Conservation (phyloP, 2,329 filamentous ascomycete genomes). For the Neofusicoccum sp. region DNA sequence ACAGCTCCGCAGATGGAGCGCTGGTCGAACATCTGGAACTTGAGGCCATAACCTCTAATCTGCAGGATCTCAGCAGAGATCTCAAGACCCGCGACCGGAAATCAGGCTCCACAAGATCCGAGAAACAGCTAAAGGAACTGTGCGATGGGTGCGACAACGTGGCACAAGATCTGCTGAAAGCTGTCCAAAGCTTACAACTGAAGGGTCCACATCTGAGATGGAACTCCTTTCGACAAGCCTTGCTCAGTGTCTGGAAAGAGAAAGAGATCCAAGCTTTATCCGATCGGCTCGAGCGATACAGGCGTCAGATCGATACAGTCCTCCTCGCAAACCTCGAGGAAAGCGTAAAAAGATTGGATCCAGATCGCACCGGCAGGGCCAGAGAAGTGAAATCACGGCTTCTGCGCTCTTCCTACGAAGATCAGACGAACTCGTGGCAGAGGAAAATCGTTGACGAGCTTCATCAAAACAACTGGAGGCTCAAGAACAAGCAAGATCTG, state of each 20-base stretch:
- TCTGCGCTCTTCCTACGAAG: not conserved
- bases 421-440: not conserved
- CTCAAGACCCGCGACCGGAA: not conserved
- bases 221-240: not conserved
- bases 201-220: not conserved
- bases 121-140: not conserved
- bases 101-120: not conserved
- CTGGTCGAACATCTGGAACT: not conserved
- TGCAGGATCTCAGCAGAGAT: not conserved
- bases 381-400: no score
- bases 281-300: not conserved
- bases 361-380: no score
- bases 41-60: not conserved
- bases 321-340: slow-evolving; percentile 20
- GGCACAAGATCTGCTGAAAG: not conserved
- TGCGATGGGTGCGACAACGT: not conserved
- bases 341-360: not conserved
- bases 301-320: slow-evolving; percentile 19
- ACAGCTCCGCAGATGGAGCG: not conserved
- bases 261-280: not conserved
- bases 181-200: not conserved
- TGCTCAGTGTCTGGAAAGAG: not conserved
- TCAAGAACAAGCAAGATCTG: not conserved
- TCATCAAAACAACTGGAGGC: not conserved
- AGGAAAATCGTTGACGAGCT: not conserved